These are phyloP conservation scores for Cephalotrichum gorgonifer DNA, from an alignment of 2,329 filamentous ascomycete species.

Conservation along the genomic window DNA sequence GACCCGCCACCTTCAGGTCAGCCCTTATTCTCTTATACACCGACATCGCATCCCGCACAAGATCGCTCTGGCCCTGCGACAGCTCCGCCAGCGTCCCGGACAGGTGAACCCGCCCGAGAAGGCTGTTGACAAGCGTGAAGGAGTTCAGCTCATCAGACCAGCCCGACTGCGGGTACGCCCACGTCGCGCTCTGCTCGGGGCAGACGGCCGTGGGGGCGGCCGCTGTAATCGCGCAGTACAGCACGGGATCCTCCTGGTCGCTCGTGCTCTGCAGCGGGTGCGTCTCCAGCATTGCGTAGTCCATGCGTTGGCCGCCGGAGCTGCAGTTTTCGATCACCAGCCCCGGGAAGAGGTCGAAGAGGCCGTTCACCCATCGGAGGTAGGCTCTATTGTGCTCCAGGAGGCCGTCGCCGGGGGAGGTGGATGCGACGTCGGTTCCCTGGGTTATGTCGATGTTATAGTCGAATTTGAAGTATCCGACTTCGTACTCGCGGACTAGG, in stretches of 20 bases:
- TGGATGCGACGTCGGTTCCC: constrained; percentile 17
- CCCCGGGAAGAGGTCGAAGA: constrained; percentile 15
- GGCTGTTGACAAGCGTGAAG: constrained; percentile 20
- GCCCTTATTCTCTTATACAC: constrained; percentile 16
- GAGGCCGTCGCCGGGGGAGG: constrained; percentile 14
- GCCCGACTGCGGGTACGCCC: constrained; percentile 22
- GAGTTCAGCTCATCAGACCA: constrained; percentile 23
- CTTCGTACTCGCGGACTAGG: constrained; percentile 16
- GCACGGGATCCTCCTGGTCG: constrained; percentile 21
- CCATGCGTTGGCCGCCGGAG: constrained; percentile 22
- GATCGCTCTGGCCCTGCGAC: constrained; percentile 10
- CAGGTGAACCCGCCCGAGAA: constrained; percentile 20
- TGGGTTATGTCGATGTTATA: constrained; percentile 24
- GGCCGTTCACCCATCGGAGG: constrained; percentile 16
- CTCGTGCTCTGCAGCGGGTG: constrained; percentile 22
- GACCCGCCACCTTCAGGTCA: constrained; percentile 10
- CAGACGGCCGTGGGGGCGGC: constrained; percentile 20
- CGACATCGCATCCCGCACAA: constrained; percentile 18
- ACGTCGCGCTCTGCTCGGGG: constrained; percentile 22
- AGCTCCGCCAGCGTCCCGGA: constrained; percentile 18
- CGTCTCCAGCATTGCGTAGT: constrained; percentile 21
- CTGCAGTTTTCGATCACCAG: constrained; percentile 25
- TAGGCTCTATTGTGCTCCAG: constrained; percentile 22
- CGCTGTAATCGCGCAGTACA: constrained; percentile 20
- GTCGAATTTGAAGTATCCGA: constrained; percentile 25